These are phyloP conservation scores for Nakaseomyces delphensis DNA, from an alignment of 1,139 yeast genomes.

Conservation along the genomic window DNA sequence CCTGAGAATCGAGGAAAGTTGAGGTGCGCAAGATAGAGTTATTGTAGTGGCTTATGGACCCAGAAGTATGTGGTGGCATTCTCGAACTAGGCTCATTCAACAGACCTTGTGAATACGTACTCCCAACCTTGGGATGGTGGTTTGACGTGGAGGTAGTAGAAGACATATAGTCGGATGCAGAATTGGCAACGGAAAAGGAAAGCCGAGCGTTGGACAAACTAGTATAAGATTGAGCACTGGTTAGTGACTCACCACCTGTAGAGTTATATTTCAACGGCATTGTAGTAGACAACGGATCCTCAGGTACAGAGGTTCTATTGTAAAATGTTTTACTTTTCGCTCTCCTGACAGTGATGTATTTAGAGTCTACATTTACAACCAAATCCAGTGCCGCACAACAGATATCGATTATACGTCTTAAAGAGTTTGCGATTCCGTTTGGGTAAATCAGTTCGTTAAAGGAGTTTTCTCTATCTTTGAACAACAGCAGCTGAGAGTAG, in stretches of 20 bases:
- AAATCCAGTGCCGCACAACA: conserved; percentile 56
- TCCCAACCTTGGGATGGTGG: not conserved
- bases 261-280: conserved; percentile 4
- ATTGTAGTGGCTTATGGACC: not conserved
- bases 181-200: conserved; percentile 2
- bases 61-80: not conserved
- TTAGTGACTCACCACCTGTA: conserved; percentile 3
- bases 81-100: conserved; percentile 1
- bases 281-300: not conserved
- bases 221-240: conserved; percentile 4
- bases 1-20: not conserved
- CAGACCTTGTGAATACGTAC: not conserved
- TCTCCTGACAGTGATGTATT: conserved; percentile 46
- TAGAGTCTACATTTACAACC: conserved; percentile 57
- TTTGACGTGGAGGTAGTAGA: not conserved
- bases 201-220: conserved; percentile 2
- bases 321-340: conserved; percentile 5
- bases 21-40: not conserved
- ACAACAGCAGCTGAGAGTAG: conserved; percentile 72
- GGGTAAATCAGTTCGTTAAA: conserved; percentile 63
- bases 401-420: conserved; percentile 46
- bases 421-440: conserved; percentile 47
- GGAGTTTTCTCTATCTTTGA: conserved; percentile 57
- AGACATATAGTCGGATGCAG: conserved; percentile 1
- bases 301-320: not conserved